Base-by-base conservation (phyloP, 2,329 filamentous ascomycete genomes). In the Emmonsia crescens region DNA sequence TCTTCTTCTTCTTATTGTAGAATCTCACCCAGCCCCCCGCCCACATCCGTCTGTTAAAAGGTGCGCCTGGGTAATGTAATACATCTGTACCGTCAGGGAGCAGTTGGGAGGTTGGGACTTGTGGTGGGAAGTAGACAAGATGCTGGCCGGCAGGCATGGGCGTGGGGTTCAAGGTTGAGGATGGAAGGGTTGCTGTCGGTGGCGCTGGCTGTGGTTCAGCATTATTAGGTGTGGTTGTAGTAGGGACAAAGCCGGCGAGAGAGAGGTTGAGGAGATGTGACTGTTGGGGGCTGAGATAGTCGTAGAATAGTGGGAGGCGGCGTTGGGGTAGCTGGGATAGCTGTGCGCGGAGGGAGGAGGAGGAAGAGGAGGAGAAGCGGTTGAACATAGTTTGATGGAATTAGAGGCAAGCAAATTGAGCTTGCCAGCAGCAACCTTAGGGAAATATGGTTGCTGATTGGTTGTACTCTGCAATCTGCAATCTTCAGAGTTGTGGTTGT, bases 61-160 rank as follows among this genome's bases (percentile, higher is more conserved):
- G 85, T 3, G 72, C 71, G 1, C 88, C 89, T 0, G 93, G 93
- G 29, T 81, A 86, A 71, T 96, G 91, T 60, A 87, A 79, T 4
- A 83, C 79, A 72, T 97, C 93, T 0, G 92, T 95, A 62, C 94
- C 93, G 76, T 99, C 94, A 1, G 85, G 79, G 21, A 91, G 81
- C 51, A 97, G 82, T 40, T 79, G 68, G 8, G 81, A 83, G 16
- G 83, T 77, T 0, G 82, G 79, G 21, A 87, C 78, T 64, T 85
- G 83, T 12, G 88, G 83, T 63, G 91, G 90, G 76, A 96, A 96
- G 78, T 95, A 95, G 66, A 93, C 85, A 42, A 96, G 80, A 73
- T 96, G 91, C 72, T 95, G 87, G 42, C 87, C 89, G 19, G 68
- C 62, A 5, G 74, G 70, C 63, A 77, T 64, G 21, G 62, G 66